Base-by-base conservation (phyloP, 805 yeast species). In the Jamesozyma hellenica region DNA sequence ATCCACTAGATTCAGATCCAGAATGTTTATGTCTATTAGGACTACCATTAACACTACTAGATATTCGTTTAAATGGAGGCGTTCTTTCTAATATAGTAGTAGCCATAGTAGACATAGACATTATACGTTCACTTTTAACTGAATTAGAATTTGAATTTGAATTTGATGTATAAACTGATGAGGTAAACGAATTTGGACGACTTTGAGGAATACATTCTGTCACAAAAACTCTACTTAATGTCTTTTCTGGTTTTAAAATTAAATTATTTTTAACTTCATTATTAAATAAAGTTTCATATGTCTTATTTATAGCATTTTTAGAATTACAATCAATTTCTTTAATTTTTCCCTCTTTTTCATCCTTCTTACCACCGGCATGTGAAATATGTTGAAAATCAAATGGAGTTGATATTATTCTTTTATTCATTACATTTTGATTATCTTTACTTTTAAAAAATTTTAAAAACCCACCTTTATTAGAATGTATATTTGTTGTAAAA, bases 371-470 rank as follows among this genome's bases (percentile, higher is more conserved):
- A 37, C 63, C 64, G 7, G 67, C 61, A 41, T 66, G 70, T 8
- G 66, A 61, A 16, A 66, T 61, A 47, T 66, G 70, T 15, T 59
- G 63, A 43, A 66, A 66, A 3, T 49, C 63, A 41, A 56, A 66
- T 2, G 70, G 70, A 2, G 63, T 57, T 1, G 68, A 63, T 11
- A 65, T 65, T 15, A 16, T 11, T 19, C 42, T 37, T 8, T 29
- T 34, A 25, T 28, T 39, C n/a, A 29, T 28, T 2, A 35, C n/a
- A n/a, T 31, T 4, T 16, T 32, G 19, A 12, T 39, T 32, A 16
- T 51, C 45, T 26, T 47, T 51, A 25, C 49, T 50, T 42, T 53
- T 58, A 42, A 64, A 63, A 18, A 60, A 46, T n/a, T 48, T 50
- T n/a, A 59, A 39, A 13, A 64, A 42, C 16, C 53, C 57, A 27